Percentiles rank a stretch among this genome's conserved stretches.
These are phyloP conservation scores for Aureobasidium leucospermi DNA, from an alignment of 2,329 filamentous ascomycete species.

Conservation along the genomic window DNA sequence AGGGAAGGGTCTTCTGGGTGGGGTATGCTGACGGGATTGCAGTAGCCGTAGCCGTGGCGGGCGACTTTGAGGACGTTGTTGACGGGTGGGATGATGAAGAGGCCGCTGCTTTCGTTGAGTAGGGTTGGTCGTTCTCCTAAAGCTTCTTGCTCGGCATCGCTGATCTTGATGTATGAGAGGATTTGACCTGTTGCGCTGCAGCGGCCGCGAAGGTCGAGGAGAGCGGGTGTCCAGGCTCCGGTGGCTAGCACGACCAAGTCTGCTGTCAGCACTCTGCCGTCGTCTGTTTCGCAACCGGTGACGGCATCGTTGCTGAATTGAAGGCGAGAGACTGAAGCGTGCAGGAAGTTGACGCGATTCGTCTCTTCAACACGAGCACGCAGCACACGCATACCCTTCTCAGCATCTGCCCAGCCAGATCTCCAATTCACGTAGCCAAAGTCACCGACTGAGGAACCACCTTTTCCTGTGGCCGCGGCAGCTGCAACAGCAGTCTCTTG, in stretches of 20 bases:
- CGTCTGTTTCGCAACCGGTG: conserved; percentile 52
- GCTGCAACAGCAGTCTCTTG: not conserved
- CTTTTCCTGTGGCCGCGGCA: conserved; percentile 20
- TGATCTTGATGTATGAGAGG: conserved; percentile 70
- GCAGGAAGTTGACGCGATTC: conserved; percentile 45
- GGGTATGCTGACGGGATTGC: conserved; percentile 39
- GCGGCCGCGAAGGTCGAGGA: conserved; percentile 71
- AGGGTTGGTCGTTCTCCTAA: conserved; percentile 63
- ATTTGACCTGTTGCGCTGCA: conserved; percentile 76
- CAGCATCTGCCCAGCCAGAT: conserved; percentile 77
- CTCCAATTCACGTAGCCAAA: conserved; percentile 64
- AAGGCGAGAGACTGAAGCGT: conserved; percentile 41
- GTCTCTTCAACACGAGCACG: conserved; percentile 47
- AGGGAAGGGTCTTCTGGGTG: conserved; percentile 33
- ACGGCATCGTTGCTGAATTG: conserved; percentile 32
- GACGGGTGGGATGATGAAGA: conserved; percentile 67
- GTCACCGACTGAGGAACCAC: conserved; percentile 21
- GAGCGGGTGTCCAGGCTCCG: conserved; percentile 75
- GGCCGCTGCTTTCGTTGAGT: conserved; percentile 62
- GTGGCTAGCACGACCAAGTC: conserved; percentile 74
- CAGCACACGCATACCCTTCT: conserved; percentile 60
- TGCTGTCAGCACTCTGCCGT: conserved; percentile 47
- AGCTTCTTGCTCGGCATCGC: conserved; percentile 58
- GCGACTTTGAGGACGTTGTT: conserved; percentile 40
- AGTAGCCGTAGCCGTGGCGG: conserved; percentile 44